phyloP scores from a whole-genome alignment of 345 rosid genomes.

The Hypericum perforatum region DNA sequence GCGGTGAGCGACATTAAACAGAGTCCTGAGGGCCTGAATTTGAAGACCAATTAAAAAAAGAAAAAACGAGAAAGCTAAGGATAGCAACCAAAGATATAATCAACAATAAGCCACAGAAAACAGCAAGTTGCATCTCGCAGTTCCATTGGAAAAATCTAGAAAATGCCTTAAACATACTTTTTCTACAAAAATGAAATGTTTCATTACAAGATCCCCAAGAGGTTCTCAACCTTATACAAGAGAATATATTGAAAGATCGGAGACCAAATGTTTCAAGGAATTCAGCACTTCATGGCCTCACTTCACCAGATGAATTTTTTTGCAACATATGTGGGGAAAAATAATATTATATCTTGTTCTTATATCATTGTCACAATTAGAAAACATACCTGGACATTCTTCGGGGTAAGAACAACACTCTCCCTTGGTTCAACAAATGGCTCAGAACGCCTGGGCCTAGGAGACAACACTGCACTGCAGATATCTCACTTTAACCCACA shows the following conservation, averaged over 20 bases:
- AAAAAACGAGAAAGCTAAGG: slow-evolving; percentile 7
- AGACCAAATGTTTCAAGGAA: too few relatives aligned
- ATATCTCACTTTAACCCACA: slow-evolving; percentile 34
- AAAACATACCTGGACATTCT: slow-evolving; percentile 84
- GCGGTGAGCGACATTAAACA: slow-evolving; percentile 91
- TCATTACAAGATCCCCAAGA: too few relatives aligned
- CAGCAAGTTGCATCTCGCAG: too few relatives aligned
- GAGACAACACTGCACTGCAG: slow-evolving; percentile 58
- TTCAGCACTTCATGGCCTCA: too few relatives aligned
- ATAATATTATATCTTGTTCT: too few relatives aligned
- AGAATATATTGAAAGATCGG: too few relatives aligned
- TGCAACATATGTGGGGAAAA: too few relatives aligned
- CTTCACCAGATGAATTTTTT: too few relatives aligned
- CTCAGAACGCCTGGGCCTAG: slow-evolving; percentile 76
- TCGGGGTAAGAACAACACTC: slow-evolving; percentile 66
- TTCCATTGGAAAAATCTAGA: too few relatives aligned
- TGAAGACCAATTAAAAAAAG: slow-evolving; percentile 24
- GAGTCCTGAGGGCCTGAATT: slow-evolving; percentile 81
- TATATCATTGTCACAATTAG: background rate
- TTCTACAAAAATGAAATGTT: too few relatives aligned
- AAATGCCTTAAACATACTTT: too few relatives aligned
- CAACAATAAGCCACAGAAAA: slow-evolving; percentile 4
- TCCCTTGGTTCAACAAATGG: slow-evolving; percentile 62
- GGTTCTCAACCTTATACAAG: too few relatives aligned
- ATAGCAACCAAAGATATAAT: slow-evolving; percentile 5